Evolutionary conservation across 495 filamentous ascomycete genomes (phyloP), one percentile per base, ranked within the genome.

Genomic region (Lasiosphaeria miniovina): DNA sequence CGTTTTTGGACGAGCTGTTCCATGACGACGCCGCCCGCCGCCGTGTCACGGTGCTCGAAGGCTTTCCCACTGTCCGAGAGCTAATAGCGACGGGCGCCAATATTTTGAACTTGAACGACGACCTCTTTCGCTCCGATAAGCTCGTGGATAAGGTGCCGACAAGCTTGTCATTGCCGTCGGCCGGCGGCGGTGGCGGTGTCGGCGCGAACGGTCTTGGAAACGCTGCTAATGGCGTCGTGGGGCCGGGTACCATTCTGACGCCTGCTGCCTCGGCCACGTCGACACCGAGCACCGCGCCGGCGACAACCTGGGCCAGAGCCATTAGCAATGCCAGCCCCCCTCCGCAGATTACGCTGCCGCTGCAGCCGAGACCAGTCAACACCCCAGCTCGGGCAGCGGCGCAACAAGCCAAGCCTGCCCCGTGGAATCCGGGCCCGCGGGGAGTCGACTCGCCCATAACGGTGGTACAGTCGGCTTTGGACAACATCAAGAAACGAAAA

Each of bases 41-140:
- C n/a, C 80, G 83, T 5, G 78, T 95, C 36, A 89, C 86, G 3
- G 74, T 96, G 11, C 71, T 96, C 33, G 89, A 94, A 73, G 90
- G 90, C 12, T 74, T 82, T 48, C 84, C 89, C 6, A 87, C 89
- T 24, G 87, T 86, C 36, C 80, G 81, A 49, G 86, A 90, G 59
- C 74, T 95, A 43, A 75, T 75, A 6, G 76, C 75, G 24, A 78
- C 75, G 11, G 80, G 81, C 33, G 86, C 88, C 65, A 74, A 79
- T 50, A 83, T 81, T 34, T 72, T 82, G 34, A 85, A 79, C 59
- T 84, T 91, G 31, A 65, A 65, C 64, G 75, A 82, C 4, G 75
- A 80, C 33, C 71, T 93, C 15, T 93, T 96, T 72, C 86, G 89
- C 31, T 71, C 75, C 17, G 78, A 86, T 79, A 81, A 80, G 66